A percentile compares a stretch with the other conserved stretches of the same genome.
These are phyloP conservation scores for Paecilomyces niveus DNA, from an alignment of 2,329 filamentous ascomycete genomes.

Conservation along the genomic window DNA sequence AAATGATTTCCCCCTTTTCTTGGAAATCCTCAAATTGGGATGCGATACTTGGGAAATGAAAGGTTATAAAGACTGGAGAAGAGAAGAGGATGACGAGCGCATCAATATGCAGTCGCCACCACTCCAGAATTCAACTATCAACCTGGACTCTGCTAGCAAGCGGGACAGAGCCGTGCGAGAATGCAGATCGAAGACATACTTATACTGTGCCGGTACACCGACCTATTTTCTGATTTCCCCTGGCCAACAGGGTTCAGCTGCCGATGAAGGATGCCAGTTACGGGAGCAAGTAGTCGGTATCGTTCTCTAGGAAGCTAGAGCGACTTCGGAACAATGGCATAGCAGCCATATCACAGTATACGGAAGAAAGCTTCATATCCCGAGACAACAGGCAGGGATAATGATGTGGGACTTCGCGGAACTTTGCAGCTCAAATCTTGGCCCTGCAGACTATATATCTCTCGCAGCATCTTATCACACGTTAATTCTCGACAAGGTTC, in stretches of 20 bases:
- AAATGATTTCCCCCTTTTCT: slow-evolving; percentile 68
- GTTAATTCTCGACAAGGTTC: slow-evolving; percentile 64
- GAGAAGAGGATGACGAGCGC: slow-evolving; percentile 18
- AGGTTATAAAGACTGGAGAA: slow-evolving; percentile 63
- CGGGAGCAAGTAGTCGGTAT: not conserved
- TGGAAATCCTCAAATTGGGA: slow-evolving; percentile 67
- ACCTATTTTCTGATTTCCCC: not conserved
- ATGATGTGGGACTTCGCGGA: slow-evolving; percentile 62
- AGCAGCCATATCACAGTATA: slow-evolving; percentile 42
- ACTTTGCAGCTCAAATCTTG: slow-evolving; percentile 59
- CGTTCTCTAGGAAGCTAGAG: not conserved
- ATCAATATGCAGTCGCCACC: slow-evolving; percentile 4
- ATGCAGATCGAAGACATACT: not conserved
- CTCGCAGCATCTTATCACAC: slow-evolving; percentile 75
- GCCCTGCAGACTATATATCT: slow-evolving; percentile 76
- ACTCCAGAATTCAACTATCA: not conserved
- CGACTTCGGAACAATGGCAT: not conserved
- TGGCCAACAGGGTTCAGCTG: not conserved
- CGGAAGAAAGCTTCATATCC: slow-evolving; percentile 55
- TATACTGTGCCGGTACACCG: not conserved
- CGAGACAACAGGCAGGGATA: slow-evolving; percentile 50
- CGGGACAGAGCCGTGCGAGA: not conserved
- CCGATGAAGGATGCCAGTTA: not conserved
- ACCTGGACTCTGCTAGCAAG: not conserved
- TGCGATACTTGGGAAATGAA: slow-evolving; percentile 85